Conservation (phyloP, 2,329 filamentous ascomycete genomes). For the Ascomycota sp. region DNA sequence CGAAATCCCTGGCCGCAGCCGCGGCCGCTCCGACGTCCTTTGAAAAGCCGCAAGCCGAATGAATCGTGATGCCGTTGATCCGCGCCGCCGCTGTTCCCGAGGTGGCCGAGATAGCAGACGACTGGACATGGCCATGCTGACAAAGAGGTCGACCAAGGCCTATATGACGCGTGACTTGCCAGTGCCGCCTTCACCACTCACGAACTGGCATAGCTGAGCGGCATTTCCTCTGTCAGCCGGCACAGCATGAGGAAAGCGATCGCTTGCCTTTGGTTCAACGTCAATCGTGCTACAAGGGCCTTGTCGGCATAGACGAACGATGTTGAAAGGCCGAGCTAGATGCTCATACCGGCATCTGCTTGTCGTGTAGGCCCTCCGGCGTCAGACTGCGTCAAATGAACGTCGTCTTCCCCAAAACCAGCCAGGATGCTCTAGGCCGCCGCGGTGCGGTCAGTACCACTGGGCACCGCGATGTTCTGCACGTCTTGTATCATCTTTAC, state of each 20-base stretch:
- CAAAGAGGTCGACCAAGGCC: constrained; percentile 1
- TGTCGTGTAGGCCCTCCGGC: neutral
- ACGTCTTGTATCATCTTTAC: constrained; percentile 3
- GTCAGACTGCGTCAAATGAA: constrained; percentile 1
- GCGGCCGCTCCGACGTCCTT: too few species aligned
- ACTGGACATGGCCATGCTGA: neutral
- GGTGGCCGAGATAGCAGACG: constrained; percentile 1
- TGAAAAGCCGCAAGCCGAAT: too few species aligned
- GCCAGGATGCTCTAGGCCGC: neutral
- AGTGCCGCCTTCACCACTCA: too few species aligned
- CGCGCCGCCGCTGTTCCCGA: constrained; percentile 1
- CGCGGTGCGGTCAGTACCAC: neutral
- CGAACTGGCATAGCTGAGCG: constrained; percentile 2
- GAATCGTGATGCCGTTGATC: too few species aligned
- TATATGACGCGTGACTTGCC: constrained; percentile 3
- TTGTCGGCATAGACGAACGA: too few species aligned
- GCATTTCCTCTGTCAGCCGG: neutral
- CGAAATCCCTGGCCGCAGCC: too few species aligned
- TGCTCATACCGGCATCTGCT: too few species aligned
- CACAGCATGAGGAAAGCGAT: too few species aligned
- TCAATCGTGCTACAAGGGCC: too few species aligned
- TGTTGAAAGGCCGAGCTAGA: too few species aligned
- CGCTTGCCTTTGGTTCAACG: too few species aligned
- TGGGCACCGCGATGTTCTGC: neutral
- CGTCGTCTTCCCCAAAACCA: neutral